Evolutionary conservation across 75 land plant species (phyloP), one percentile per base, ranked within the genome.

Genomic region (Azolla pinnata): DNA sequence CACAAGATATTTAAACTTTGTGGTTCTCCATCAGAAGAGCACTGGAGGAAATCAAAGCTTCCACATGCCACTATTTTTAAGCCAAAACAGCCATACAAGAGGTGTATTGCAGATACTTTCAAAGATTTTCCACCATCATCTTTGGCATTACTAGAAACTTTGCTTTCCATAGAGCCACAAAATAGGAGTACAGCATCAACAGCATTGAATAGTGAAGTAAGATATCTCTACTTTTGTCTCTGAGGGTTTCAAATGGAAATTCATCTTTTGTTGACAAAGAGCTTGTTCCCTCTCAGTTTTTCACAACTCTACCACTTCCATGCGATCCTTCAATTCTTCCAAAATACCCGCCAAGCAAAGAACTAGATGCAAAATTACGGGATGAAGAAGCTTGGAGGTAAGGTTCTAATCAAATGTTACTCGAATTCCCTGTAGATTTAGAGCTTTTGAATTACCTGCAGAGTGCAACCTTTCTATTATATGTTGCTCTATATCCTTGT

Each of bases 311-410:
- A 59, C 92, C 92, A 33, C 67, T 52, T 71, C 81, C 92, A 16
- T 87, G 92, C 75, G 88, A 84, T 14, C 88, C 92, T 8, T 79
- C 85, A 64, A 87, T 85, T 60, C 73, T 87, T 56, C 92, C 92
- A 0, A 70, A 87, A 25, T 87, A 79, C 75, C 92, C 92, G 29
- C 92, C 92, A 26, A 84, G 81, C 81, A 87, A 87, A 73, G 92
- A 87, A 62, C 57, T 87, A 68, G 85, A 87, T 77, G 79, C 71
- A 47, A 87, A 81, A 56, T 57, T 81, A 27, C 83, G 83, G 35
- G 84, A 81, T 38, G 82, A 84, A 71, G 80, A 75, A 66, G 77
- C 80, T 26, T 74, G 82, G 71, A 80, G 87, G 90, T 86, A 18
- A 57, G 42, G 42, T 38, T 38, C 14, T 7, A 7, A 14, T 38